phyloP scores from a whole-genome alignment of 2,329 filamentous ascomycete species.

The Dothidotthia symphoricarpi region DNA sequence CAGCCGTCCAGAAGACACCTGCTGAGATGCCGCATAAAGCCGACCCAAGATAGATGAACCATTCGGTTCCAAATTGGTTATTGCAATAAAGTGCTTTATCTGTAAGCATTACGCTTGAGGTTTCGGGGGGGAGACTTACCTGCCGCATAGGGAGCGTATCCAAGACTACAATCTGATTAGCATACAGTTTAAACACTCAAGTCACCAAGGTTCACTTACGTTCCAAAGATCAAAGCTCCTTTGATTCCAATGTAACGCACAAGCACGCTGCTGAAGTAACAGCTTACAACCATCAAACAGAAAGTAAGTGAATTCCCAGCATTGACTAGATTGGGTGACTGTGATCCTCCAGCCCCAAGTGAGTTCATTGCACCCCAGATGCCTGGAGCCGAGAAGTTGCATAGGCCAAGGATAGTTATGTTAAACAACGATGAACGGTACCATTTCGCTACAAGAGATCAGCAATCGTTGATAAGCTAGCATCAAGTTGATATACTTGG shows the following conservation, averaged over 20 bases:
- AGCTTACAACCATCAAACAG: slow-evolving; percentile 70
- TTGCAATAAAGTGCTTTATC: slow-evolving; percentile 57
- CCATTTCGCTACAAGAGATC: slow-evolving; percentile 60
- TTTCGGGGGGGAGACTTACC: slow-evolving; percentile 40
- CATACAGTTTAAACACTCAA: not conserved
- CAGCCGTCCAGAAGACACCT: slow-evolving; percentile 73
- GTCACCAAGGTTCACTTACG: slow-evolving; percentile 41
- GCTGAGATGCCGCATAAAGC: slow-evolving; percentile 68
- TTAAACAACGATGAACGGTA: slow-evolving; percentile 72
- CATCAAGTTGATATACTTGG: slow-evolving; percentile 19
- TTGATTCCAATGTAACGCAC: slow-evolving; percentile 70
- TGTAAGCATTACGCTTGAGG: not conserved
- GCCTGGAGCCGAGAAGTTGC: slow-evolving; percentile 68
- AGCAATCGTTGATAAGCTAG: no score
- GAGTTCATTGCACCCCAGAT: slow-evolving; percentile 73
- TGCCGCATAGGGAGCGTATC: slow-evolving; percentile 69
- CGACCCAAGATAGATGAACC: slow-evolving; percentile 67
- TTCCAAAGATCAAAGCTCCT: slow-evolving; percentile 68
- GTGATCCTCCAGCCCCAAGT: slow-evolving; percentile 66
- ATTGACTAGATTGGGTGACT: slow-evolving; percentile 66
- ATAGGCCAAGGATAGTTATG: slow-evolving; percentile 67
- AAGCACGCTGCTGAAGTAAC: slow-evolving; percentile 62
- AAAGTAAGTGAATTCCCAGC: slow-evolving; percentile 70
- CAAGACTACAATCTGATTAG: slow-evolving; percentile 46
- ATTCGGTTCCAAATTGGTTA: slow-evolving; percentile 66